These are phyloP conservation scores for Perkinsus marinus DNA, from an alignment of 169 alveolate species.

Conservation along the genomic window DNA sequence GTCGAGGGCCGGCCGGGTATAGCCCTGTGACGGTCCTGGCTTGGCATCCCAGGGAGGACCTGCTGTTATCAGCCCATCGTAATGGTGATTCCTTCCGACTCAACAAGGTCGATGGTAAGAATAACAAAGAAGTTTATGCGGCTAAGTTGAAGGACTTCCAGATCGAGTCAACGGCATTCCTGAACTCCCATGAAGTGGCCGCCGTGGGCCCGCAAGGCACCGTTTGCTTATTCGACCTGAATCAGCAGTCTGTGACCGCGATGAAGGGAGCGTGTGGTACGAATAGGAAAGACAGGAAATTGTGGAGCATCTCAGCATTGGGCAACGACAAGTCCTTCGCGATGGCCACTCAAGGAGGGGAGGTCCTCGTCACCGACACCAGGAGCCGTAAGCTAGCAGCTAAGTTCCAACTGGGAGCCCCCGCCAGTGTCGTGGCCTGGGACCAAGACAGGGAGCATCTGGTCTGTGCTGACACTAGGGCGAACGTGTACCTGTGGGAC, in stretches of 20 bases:
- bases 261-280: background rate
- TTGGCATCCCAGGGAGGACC: background rate
- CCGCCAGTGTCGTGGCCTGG: background rate
- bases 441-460: background rate
- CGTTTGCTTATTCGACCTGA: background rate
- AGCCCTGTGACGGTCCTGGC: background rate
- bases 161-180: background rate
- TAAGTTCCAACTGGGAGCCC: background rate
- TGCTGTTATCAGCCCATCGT: background rate
- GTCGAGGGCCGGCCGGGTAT: background rate
- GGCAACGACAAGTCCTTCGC: background rate
- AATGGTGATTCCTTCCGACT: background rate
- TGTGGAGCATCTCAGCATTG: background rate
- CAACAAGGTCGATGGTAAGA: background rate
- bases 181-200: background rate
- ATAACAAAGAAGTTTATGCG: background rate
- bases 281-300: background rate
- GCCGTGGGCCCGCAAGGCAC: background rate
- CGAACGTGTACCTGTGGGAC: background rate
- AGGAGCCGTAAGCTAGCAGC: background rate
- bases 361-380: background rate
- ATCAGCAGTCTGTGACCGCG: background rate
- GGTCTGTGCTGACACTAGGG: background rate
- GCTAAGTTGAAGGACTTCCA: background rate
- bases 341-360: background rate